Conservation (phyloP, 495 filamentous ascomycete species). For the Halenospora varia region DNA sequence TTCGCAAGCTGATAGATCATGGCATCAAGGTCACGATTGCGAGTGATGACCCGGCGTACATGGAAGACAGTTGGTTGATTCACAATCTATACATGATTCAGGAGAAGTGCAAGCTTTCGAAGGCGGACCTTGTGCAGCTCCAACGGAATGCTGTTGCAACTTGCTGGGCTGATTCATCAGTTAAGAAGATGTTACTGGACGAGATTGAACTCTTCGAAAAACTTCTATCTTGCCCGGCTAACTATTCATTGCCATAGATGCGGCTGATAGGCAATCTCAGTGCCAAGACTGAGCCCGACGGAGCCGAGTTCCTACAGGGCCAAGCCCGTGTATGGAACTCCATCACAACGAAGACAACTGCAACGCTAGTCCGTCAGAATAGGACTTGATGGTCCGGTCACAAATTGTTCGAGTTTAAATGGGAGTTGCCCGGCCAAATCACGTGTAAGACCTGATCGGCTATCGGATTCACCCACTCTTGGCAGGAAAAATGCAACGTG, state of each 20-base stretch:
- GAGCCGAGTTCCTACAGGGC: no score
- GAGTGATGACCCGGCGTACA: conserved; percentile 73
- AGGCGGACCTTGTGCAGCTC: conserved; percentile 9
- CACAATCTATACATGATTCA: conserved; percentile 8
- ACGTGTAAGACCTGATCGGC: no score
- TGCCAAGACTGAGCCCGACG: no score
- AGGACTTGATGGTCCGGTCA: no score
- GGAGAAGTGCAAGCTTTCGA: neutral
- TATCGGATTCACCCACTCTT: neutral
- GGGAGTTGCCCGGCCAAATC: no score
- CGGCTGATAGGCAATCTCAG: no score
- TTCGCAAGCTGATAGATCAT: conserved; percentile 56
- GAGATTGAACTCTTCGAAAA: neutral
- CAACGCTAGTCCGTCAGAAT: no score
- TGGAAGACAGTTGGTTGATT: conserved; percentile 14
- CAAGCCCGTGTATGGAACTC: no score
- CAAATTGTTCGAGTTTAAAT: no score
- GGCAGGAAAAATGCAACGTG: neutral
- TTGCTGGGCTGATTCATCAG: conserved; percentile 7
- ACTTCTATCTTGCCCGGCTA: neutral
- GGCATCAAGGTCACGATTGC: conserved; percentile 65
- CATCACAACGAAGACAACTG: no score
- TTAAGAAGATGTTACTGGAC: neutral
- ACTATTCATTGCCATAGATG: neutral
- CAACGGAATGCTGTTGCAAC: conserved; percentile 9